These are phyloP conservation scores for Daldinia concentrica DNA, from an alignment of 495 filamentous ascomycete species.

Conservation along the genomic window DNA sequence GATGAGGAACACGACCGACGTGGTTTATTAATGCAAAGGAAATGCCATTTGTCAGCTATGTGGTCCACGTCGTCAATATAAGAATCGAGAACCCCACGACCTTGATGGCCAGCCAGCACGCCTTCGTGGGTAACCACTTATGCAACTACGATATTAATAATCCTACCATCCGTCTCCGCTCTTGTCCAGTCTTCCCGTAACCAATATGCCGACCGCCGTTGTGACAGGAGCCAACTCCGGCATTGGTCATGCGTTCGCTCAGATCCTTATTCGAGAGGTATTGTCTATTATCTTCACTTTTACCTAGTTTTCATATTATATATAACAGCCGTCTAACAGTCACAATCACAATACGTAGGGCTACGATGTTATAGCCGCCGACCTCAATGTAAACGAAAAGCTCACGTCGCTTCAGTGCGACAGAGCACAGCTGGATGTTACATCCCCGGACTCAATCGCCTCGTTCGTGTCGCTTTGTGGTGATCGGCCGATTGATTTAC, in stretches of 20 bases:
- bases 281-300: not conserved
- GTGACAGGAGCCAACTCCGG: conserved; percentile 58
- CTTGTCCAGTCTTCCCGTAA: not conserved
- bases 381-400: conserved; percentile 9
- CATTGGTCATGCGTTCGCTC: conserved; percentile 55
- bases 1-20: conserved; percentile 19
- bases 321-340: not conserved
- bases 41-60: conserved; percentile 23
- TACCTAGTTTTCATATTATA: not conserved
- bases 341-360: not conserved
- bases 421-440: conserved; percentile 10
- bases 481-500: conserved; percentile 7
- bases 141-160: conserved; percentile 23
- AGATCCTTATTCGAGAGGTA: conserved; percentile 40
- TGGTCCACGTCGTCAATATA: conserved; percentile 33
- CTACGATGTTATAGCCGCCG: conserved; percentile 25
- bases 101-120: conserved; percentile 40
- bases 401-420: conserved; percentile 11
- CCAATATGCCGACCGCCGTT: conserved; percentile 11
- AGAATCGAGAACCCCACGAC: conserved; percentile 43
- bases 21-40: conserved; percentile 9
- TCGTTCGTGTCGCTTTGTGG: not conserved
- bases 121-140: conserved; percentile 23
- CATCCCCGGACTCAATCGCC: conserved; percentile 16
- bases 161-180: conserved; percentile 2